Evolutionary conservation across 768 basidiomycete genomes (phyloP), one percentile per base, ranked within the genome.

Genomic region (Megacollybia marginata): DNA sequence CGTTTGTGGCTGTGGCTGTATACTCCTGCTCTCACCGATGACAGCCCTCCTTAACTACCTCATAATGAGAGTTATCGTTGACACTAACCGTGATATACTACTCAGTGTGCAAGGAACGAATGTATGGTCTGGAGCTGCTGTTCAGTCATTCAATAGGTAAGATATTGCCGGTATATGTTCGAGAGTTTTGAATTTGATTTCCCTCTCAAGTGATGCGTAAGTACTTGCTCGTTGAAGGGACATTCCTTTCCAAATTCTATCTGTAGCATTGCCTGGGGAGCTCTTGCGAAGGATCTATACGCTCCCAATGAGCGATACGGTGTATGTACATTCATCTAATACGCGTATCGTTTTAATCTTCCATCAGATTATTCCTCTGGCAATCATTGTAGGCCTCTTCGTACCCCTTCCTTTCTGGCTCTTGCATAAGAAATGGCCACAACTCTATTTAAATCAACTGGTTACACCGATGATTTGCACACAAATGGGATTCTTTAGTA

Each of bases 51-150:
- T 57, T 31, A 48, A 54, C 49, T 52, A 65, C 62, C 74, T 81
- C 42, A 56, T 84, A 47, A 81, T 82, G 80, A 80, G 78, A 53
- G 70, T 71, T 1, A 77, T 84, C 51, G 70, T 84, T 57, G 66
- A 69, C 46, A 69, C 62, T 35, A 76, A 81, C 44, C 67, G 70
- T 0, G 69, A 71, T 0, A 75, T 79, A 23, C 60, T 84, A 4
- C 62, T 82, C 20, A 74, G 72, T 5, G 71, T 78, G 0, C 66
- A 83, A 55, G 80, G 80, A 32, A 80, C 81, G 1, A 75, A 77
- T 54, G 69, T 78, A 45, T 78, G 69, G 65, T 68, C 63, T 15
- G 55, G 55, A 34, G 46, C 48, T 4, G 40, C 33, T 6, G 42
- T 55, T 15, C 54, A 55, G 32, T 46, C 47, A 16, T 55, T 55